Conservation (phyloP, 2,329 filamentous ascomycete genomes). For the Ophiosphaerella korrae region DNA sequence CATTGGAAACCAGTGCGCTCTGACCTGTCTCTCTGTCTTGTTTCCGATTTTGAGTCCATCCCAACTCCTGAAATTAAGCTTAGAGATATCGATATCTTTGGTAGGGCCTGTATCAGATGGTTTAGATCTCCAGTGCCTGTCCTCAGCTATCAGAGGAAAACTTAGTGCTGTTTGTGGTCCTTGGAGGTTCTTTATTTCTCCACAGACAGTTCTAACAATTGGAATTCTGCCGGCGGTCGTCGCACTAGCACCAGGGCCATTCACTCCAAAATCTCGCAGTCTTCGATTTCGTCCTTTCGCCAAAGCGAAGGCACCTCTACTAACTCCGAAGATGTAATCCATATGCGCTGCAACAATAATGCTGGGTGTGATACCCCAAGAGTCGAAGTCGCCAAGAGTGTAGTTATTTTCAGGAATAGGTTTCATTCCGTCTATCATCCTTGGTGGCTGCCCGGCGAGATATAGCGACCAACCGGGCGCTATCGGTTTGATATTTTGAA, state of each 20-base stretch:
- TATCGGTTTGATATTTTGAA: background rate
- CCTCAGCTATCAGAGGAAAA: background rate
- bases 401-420: background rate
- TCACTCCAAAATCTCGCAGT: constrained; percentile 1
- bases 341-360: background rate
- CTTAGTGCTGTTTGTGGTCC: background rate
- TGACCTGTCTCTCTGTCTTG: no score
- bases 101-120: no score
- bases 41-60: no score
- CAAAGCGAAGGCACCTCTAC: background rate
- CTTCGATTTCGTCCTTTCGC: constrained; percentile 1
- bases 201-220: background rate
- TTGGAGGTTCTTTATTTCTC: background rate
- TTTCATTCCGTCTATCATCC: background rate
- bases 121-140: constrained; percentile 1
- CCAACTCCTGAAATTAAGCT: no score
- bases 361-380: background rate
- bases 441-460: background rate
- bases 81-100: no score
- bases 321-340: background rate
- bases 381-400: background rate
- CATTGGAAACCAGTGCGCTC: background rate
- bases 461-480: background rate
- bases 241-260: background rate
- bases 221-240: background rate